Conservation (phyloP, 768 basidiomycete species). For the Trametes cinnabarina region DNA sequence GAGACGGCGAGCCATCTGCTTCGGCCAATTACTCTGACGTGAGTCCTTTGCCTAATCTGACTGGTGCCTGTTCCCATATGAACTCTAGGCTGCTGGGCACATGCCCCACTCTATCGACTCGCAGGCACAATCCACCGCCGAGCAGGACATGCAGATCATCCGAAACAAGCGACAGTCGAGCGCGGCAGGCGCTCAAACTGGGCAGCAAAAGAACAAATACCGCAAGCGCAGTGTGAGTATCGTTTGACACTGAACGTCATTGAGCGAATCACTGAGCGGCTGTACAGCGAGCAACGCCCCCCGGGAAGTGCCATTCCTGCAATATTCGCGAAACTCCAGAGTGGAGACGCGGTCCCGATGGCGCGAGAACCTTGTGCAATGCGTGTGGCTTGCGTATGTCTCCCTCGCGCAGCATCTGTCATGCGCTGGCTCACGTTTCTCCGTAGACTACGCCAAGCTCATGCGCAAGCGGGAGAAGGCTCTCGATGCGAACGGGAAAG, state of each 20-base stretch:
- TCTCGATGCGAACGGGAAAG: constrained; percentile 48
- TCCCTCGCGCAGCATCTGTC: constrained; percentile 8
- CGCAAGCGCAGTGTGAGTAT: constrained; percentile 78
- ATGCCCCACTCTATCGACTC: constrained; percentile 17
- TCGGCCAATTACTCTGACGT: constrained; percentile 10
- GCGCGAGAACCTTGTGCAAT: constrained; percentile 80
- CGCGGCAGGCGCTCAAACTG: constrained; percentile 46
- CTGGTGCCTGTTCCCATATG: constrained; percentile 4
- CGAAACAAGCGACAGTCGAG: constrained; percentile 75
- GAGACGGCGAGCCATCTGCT: constrained; percentile 38
- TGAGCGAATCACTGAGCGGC: constrained; percentile 21
- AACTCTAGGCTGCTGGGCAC: constrained; percentile 10
- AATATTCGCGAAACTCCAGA: constrained; percentile 88
- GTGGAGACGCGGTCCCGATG: constrained; percentile 83
- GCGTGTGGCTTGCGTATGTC: constrained; percentile 81
- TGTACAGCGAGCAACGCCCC: constrained; percentile 75
- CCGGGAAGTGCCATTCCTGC: constrained; percentile 85
- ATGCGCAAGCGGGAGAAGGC: constrained; percentile 76
- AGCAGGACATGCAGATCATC: constrained; percentile 84
- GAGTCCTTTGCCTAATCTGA: neutral
- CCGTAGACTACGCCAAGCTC: constrained; percentile 75
- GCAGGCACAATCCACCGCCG: constrained; percentile 59
- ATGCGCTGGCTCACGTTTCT: neutral
- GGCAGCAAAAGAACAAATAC: constrained; percentile 75
- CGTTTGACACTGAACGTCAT: constrained; percentile 7